Evolutionary conservation across 2,329 filamentous ascomycete species (phyloP).

Genomic region (Verticillium zaregamsianum): DNA sequence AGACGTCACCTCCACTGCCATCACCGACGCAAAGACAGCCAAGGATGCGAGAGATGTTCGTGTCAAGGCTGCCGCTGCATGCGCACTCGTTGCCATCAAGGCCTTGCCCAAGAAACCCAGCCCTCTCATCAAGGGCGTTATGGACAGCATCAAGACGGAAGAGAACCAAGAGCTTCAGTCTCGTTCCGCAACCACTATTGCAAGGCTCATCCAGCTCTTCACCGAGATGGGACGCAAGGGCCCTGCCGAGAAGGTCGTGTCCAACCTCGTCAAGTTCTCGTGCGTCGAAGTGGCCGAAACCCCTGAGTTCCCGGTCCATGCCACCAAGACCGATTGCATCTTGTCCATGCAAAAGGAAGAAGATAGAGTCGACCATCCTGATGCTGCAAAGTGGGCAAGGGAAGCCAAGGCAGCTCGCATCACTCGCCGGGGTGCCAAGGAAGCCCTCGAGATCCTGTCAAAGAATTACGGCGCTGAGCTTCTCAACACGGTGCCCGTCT

Average conservation of each 20-base stretch:
- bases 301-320: conserved; percentile 86
- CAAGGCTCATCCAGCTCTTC: conserved; percentile 80
- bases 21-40: conserved; percentile 72
- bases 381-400: conserved; percentile 83
- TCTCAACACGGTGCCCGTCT: conserved; percentile 78
- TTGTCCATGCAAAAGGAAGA: conserved; percentile 96
- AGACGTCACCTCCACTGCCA: conserved; percentile 63
- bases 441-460: conserved; percentile 85
- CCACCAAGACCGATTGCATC: conserved; percentile 71
- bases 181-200: conserved; percentile 81
- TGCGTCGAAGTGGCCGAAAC: conserved; percentile 98
- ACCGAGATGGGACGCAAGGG: conserved; percentile 74
- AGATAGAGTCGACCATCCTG: conserved; percentile 86
- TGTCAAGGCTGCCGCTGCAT: conserved; percentile 80
- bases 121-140: conserved; percentile 89
- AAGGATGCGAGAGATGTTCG: conserved; percentile 83
- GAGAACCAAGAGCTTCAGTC: conserved; percentile 86
- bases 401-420: conserved; percentile 88
- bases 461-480: conserved; percentile 72
- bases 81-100: conserved; percentile 82
- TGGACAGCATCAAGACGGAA: conserved; percentile 96
- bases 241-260: conserved; percentile 92
- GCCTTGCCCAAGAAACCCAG: conserved; percentile 90
- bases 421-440: conserved; percentile 88
- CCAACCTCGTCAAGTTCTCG: conserved; percentile 94